A percentile compares a stretch with the other conserved stretches of the same genome.
Conservation (phyloP, 768 basidiomycete species). For the Clitopilus hobsonii region DNA sequence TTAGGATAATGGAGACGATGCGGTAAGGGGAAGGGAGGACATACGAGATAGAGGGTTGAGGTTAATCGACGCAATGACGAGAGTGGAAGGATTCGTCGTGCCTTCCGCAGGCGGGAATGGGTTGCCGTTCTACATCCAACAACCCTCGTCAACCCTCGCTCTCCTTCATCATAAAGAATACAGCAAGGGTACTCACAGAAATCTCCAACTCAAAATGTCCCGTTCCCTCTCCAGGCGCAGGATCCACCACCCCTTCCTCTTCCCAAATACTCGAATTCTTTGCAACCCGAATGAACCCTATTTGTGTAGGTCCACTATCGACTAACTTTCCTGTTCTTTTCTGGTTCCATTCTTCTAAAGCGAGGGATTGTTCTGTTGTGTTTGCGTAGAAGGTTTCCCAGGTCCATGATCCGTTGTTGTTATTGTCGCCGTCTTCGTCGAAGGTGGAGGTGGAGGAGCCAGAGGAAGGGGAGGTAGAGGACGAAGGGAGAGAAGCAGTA, state of each 20-base stretch:
- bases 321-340: conserved; percentile 14
- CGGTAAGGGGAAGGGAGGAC: background rate
- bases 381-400: conserved; percentile 17
- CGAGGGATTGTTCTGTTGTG: background rate
- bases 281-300: conserved; percentile 8
- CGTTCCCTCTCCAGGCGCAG: conserved; percentile 6
- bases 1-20: background rate
- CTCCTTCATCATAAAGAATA: background rate
- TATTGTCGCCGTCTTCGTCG: too few species aligned
- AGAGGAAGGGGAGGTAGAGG: too few species aligned
- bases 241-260: conserved; percentile 4
- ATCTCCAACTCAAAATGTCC: conserved; percentile 10
- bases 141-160: too few species aligned
- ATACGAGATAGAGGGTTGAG: conserved; percentile 2
- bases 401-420: too few species aligned
- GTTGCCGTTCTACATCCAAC: conserved; percentile 1
- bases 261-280: conserved; percentile 1
- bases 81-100: background rate
- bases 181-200: conserved; percentile 1
- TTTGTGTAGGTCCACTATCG: conserved; percentile 12
- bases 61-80: background rate
- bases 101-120: background rate
- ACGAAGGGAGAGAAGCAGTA: too few species aligned
- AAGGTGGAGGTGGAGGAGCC: too few species aligned
- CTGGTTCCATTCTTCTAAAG: conserved; percentile 15